Evolutionary conservation across 768 basidiomycete species (phyloP), one percentile per base, ranked within the genome.

Genomic region (Phaeolepiota aurea): DNA sequence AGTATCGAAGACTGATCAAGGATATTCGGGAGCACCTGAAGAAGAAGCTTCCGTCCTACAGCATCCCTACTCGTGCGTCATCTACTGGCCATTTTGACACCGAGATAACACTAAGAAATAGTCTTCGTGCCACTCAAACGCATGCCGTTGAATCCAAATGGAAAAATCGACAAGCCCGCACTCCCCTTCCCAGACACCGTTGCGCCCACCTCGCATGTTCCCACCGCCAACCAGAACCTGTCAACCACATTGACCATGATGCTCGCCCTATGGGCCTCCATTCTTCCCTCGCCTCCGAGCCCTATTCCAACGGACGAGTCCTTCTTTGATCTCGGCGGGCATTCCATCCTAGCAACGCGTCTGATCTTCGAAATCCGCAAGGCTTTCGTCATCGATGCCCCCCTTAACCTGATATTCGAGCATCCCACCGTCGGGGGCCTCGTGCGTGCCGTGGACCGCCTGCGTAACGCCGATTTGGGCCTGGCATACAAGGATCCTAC

Each of bases 91-190:
- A n/a, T n/a, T n/a, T n/a, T n/a, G n/a, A n/a, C n/a, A n/a, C n/a
- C n/a, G n/a, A n/a, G n/a, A n/a, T n/a, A n/a, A n/a, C n/a, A n/a
- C n/a, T n/a, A n/a, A n/a, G 33, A n/a, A 38, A 9, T 55, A 88
- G 94, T 98, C 16, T 93, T 97, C 48, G 90, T 99, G 20, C 96
- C 96, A 0, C 75, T 99, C 19, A 76, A 75, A 38, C 84, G 91
- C 41, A 94, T 99, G 87, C 96, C 96, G 14, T 76, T 99, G 38
- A 99, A 97, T 53, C 96, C 96, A 4, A 99, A 98, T 57, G 96
- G 96, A 46, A 99, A 99, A 65, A 84, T 99, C 58, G 96, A 99
- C 69, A 99, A 98, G 56, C 94, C 96, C 0, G 87, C 89, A 0
- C 77, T 99, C 34, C 96, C 96, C 9, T 99, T 98, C 81, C 96